phyloP scores from a whole-genome alignment of 805 yeast species.

The Candida yuanshanica region DNA sequence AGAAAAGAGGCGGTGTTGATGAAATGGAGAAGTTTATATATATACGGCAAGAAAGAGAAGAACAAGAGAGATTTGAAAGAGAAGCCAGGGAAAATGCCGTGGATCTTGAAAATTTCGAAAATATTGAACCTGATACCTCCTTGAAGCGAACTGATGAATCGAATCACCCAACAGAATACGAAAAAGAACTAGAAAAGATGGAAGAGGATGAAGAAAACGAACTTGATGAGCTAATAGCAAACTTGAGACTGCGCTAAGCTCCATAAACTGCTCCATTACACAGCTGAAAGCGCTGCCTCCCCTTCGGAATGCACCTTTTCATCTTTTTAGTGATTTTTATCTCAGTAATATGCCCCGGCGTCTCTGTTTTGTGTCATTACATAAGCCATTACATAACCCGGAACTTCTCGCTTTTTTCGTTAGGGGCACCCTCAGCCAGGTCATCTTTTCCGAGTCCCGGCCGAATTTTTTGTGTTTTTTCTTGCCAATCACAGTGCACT shows the following conservation, averaged over 20 bases:
- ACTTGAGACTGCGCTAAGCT: constrained; percentile 1
- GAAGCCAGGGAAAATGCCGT: constrained; percentile 6
- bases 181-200: constrained; percentile 2
- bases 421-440: not conserved
- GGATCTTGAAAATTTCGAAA: not conserved
- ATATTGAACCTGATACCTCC: not conserved
- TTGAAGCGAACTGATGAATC: not conserved
- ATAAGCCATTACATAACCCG: not conserved
- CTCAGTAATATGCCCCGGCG: not conserved
- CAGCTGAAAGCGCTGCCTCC: too few species aligned
- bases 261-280: too few species aligned
- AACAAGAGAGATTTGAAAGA: constrained; percentile 1
- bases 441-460: constrained; percentile 12
- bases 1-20: constrained; percentile 18
- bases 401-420: not conserved
- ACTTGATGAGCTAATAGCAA: constrained; percentile 5
- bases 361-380: not conserved
- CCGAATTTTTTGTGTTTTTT: not conserved
- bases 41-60: constrained; percentile 8
- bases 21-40: constrained; percentile 17
- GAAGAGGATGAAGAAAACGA: constrained; percentile 6
- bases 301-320: too few species aligned
- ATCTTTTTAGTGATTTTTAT: too few species aligned
- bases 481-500: constrained; percentile 8
- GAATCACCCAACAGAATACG: not conserved